Conservation (phyloP, 345 rosid genomes). For the Triadica sebifera region DNA sequence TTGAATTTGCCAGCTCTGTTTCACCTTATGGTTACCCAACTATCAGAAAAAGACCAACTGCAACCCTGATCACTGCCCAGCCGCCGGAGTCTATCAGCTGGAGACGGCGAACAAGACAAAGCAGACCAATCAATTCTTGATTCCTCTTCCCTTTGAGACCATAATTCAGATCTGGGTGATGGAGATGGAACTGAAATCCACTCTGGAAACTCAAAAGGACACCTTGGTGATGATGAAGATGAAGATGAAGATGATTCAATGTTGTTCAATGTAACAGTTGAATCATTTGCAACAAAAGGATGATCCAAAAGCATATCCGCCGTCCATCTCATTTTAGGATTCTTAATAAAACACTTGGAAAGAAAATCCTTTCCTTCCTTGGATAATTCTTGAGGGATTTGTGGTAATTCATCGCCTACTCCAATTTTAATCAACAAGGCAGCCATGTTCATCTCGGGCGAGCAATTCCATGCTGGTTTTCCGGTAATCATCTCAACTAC, state of each 20-base stretch:
- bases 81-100: conserved; percentile 24
- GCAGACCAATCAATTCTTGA: conserved; percentile 2
- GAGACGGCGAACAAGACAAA: not conserved
- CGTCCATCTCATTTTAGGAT: conserved; percentile 34
- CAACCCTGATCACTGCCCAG: conserved; percentile 6
- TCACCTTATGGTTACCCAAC: conserved; percentile 22
- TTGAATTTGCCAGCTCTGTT: not conserved
- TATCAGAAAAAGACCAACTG: conserved; percentile 11
- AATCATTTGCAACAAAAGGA: conserved; percentile 21
- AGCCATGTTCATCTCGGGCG: conserved; percentile 8
- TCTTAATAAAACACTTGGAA: conserved; percentile 29
- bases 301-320: conserved; percentile 36
- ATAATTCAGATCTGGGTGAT: conserved; percentile 10
- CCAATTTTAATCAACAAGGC: conserved; percentile 22
- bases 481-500: conserved; percentile 40
- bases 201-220: conserved; percentile 26
- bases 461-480: conserved; percentile 29
- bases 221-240: conserved; percentile 21
- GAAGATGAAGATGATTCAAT: too few species aligned
- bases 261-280: conserved; percentile 12
- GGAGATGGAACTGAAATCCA: conserved; percentile 13
- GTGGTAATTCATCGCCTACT: conserved; percentile 26
- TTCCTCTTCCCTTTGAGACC: not conserved
- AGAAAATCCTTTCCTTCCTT: conserved; percentile 34
- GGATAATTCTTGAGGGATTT: conserved; percentile 25